These are phyloP conservation scores for Lactifluus volemus DNA, from an alignment of 768 basidiomycete species.

Conservation along the genomic window DNA sequence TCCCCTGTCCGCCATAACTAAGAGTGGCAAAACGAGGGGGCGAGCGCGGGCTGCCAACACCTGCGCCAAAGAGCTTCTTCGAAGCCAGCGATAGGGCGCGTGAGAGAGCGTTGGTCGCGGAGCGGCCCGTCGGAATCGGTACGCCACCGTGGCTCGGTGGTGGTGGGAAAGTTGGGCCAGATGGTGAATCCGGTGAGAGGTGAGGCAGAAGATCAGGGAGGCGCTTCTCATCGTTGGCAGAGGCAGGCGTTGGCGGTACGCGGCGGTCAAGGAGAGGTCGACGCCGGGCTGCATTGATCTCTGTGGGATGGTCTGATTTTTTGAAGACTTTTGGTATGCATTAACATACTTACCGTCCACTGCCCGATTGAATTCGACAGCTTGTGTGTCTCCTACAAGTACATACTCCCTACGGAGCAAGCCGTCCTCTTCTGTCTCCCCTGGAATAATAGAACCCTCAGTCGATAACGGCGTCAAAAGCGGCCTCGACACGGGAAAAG, in stretches of 20 bases:
- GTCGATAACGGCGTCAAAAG: constrained; percentile 33
- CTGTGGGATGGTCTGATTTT: constrained; percentile 30
- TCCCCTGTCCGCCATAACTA: constrained; percentile 16
- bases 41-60: constrained; percentile 30
- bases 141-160: constrained; percentile 45
- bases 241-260: constrained; percentile 31
- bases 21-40: constrained; percentile 28
- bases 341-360: constrained; percentile 64
- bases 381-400: constrained; percentile 80
- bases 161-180: constrained; percentile 51
- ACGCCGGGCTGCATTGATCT: constrained; percentile 53
- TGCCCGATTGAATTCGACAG: constrained; percentile 85
- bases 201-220: constrained; percentile 26
- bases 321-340: background rate
- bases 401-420: constrained; percentile 84
- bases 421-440: constrained; percentile 79
- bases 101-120: constrained; percentile 65
- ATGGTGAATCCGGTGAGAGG: constrained; percentile 24
- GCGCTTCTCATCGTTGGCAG: constrained; percentile 40
- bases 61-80: constrained; percentile 68
- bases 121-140: constrained; percentile 54
- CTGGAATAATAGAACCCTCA: constrained; percentile 63
- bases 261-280: constrained; percentile 51
- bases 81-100: constrained; percentile 74
- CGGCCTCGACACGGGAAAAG: background rate